Evolutionary conservation across 352 stramenopile species (phyloP).

Genomic region (Pythium utonaiense): DNA sequence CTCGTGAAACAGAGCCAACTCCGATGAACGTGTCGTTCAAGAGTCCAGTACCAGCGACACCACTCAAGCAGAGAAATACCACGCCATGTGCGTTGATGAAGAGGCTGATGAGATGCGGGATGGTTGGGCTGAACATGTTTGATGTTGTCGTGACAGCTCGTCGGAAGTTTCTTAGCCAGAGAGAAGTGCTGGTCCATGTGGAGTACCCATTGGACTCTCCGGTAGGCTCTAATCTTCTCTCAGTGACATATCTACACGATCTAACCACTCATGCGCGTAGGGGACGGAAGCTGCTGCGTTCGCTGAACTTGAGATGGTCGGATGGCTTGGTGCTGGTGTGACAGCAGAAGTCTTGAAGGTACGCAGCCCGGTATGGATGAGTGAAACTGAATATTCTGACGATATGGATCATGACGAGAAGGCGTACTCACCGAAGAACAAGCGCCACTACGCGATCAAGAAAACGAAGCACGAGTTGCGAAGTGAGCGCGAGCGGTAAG

Average conservation of each 20-base stretch:
- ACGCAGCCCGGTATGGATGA: background rate
- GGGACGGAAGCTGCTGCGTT: conserved; percentile 20
- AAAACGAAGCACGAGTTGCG: conserved; percentile 77
- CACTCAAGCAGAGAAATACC: conserved; percentile 19
- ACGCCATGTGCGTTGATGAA: conserved; percentile 21
- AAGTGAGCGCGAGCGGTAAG: conserved; percentile 69
- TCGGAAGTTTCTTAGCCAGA: conserved; percentile 17
- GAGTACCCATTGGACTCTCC: conserved; percentile 12
- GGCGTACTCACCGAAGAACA: conserved; percentile 35
- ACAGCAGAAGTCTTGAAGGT: conserved; percentile 76
- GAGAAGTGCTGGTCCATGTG: conserved; percentile 22
- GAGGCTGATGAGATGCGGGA: background rate
- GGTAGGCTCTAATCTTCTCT: background rate
- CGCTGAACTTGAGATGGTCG: conserved; percentile 50
- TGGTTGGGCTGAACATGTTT: background rate
- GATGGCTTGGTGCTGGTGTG: conserved; percentile 62
- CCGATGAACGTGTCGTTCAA: conserved; percentile 19
- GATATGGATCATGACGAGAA: conserved; percentile 7
- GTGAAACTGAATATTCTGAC: background rate
- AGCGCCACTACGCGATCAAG: conserved; percentile 66
- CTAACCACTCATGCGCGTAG: background rate
- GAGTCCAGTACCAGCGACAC: conserved; percentile 22
- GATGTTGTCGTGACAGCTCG: conserved; percentile 6
- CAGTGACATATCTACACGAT: background rate
- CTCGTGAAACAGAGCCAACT: background rate